Evolutionary conservation across 768 basidiomycete genomes (phyloP).

Genomic region (Albatrellus ellisii): DNA sequence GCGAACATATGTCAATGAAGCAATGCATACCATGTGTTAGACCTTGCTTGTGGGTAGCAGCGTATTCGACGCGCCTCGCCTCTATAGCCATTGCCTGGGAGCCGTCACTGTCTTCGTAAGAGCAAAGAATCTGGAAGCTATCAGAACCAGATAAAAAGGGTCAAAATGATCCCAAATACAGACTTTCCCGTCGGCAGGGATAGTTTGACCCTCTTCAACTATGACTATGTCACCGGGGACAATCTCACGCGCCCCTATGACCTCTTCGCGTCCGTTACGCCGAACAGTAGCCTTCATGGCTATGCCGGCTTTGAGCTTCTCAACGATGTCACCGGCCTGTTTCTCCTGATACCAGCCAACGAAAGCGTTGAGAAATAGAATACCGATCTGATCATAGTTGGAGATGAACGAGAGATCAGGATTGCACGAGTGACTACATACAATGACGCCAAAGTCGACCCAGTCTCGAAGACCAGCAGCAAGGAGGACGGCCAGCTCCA

Average conservation of each 20-base stretch:
- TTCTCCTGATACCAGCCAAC: conserved; percentile 36
- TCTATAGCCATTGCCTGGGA: conserved; percentile 19
- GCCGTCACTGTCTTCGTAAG: conserved; percentile 26
- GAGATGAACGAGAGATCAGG: background rate
- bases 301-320: conserved; percentile 34
- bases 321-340: conserved; percentile 36
- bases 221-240: conserved; percentile 32
- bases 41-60: background rate
- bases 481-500: conserved; percentile 34
- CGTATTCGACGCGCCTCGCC: conserved; percentile 17
- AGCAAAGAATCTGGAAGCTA: conserved; percentile 22
- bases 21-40: background rate
- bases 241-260: conserved; percentile 31
- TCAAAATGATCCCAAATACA: background rate
- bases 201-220: conserved; percentile 31
- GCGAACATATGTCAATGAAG: background rate
- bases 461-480: conserved; percentile 32
- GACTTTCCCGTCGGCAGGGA: conserved; percentile 31
- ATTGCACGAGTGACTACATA: conserved; percentile 12
- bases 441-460: conserved; percentile 37
- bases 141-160: background rate
- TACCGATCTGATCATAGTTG: conserved; percentile 21
- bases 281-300: conserved; percentile 24
- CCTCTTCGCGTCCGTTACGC: conserved; percentile 26
- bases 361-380: conserved; percentile 28